phyloP scores from a whole-genome alignment of 2,329 filamentous ascomycete genomes.

The Aspergillus ruber region DNA sequence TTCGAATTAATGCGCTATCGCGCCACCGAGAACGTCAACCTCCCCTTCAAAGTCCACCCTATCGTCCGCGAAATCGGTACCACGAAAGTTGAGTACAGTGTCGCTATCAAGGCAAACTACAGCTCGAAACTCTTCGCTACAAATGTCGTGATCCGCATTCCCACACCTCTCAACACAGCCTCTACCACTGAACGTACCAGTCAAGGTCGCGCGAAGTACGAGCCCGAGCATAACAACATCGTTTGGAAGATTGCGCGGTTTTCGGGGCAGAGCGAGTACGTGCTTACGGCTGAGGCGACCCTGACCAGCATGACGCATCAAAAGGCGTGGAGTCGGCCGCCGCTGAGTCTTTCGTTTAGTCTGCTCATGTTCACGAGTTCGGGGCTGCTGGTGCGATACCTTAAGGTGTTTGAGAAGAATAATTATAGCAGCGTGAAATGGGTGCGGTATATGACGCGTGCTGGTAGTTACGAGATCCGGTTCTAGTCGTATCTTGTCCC shows the following conservation, averaged over 20 bases:
- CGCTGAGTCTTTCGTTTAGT: slow-evolving; percentile 84
- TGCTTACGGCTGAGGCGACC: slow-evolving; percentile 86
- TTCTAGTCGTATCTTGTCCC: slow-evolving; percentile 31
- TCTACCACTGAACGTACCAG: slow-evolving; percentile 87
- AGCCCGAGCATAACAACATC: slow-evolving; percentile 95
- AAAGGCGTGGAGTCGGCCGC: slow-evolving; percentile 91
- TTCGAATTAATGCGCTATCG: slow-evolving; percentile 99
- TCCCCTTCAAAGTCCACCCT: slow-evolving; percentile 97
- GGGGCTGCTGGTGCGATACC: slow-evolving; percentile 81
- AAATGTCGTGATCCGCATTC: slow-evolving; percentile 89
- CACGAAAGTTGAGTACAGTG: slow-evolving; percentile 97
- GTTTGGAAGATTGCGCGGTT: slow-evolving; percentile 99
- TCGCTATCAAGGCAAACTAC: slow-evolving; percentile 95
- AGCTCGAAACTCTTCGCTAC: slow-evolving; percentile 94
- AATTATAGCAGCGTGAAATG: slow-evolving; percentile 99
- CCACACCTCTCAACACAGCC: slow-evolving; percentile 92
- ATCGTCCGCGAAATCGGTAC: slow-evolving; percentile 97
- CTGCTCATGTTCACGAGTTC: slow-evolving; percentile 97
- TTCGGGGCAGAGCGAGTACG: slow-evolving; percentile 93
- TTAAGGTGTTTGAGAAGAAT: slow-evolving; percentile 99
- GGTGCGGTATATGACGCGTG: slow-evolving; percentile 98
- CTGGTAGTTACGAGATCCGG: slow-evolving; percentile 95
- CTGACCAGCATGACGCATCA: slow-evolving; percentile 97
- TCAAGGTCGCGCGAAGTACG: slow-evolving; percentile 96
- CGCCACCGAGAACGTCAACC: slow-evolving; percentile 95